These are phyloP conservation scores for Agaricus subrufescens DNA, from an alignment of 768 basidiomycete genomes.

Conservation along the genomic window DNA sequence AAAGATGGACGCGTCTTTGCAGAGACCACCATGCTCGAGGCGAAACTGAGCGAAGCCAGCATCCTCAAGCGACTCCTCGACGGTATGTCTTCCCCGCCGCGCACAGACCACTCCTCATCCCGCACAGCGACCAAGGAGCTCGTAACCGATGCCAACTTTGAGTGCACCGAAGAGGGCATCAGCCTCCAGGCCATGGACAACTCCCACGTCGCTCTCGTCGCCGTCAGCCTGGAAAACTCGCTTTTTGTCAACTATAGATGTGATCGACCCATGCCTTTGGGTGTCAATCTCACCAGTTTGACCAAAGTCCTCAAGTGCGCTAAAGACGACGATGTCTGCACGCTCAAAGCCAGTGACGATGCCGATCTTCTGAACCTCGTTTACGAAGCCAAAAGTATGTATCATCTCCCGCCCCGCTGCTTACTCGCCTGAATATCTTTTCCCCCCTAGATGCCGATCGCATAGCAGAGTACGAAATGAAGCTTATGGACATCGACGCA, in stretches of 20 bases:
- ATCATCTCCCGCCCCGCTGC: background rate
- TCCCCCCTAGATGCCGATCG: constrained; percentile 71
- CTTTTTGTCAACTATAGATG: constrained; percentile 91
- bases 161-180: constrained; percentile 94
- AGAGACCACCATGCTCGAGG: constrained; percentile 74
- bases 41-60: constrained; percentile 81
- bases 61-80: constrained; percentile 92
- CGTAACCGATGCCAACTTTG: constrained; percentile 96
- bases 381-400: constrained; percentile 86
- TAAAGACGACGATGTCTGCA: constrained; percentile 91
- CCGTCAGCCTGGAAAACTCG: constrained; percentile 71
- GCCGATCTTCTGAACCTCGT: constrained; percentile 83
- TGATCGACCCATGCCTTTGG: constrained; percentile 90
- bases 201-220: constrained; percentile 96
- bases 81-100: constrained; percentile 44
- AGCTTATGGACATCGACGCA: constrained; percentile 98
- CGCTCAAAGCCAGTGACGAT: constrained; percentile 87
- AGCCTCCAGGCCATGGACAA: constrained; percentile 99
- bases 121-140: constrained; percentile 92
- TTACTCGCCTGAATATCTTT: background rate
- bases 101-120: background rate
- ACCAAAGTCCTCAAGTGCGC: constrained; percentile 97
- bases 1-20: background rate
- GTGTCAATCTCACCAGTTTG: constrained; percentile 80
- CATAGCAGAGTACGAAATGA: constrained; percentile 98